Conservation (phyloP, 2,329 filamentous ascomycete genomes). For the Pseudogymnoascus verrucosus region DNA sequence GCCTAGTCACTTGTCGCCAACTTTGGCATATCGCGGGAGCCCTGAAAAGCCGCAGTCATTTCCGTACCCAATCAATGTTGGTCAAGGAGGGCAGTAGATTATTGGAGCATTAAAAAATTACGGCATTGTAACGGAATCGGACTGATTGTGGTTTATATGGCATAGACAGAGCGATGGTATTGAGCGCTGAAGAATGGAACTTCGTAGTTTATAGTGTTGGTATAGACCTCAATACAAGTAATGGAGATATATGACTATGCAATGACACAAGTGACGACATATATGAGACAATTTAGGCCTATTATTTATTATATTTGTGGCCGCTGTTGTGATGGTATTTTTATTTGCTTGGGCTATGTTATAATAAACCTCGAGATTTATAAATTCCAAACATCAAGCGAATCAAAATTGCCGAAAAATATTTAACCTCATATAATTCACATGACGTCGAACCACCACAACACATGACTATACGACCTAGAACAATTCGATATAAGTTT, state of each 20-base stretch:
- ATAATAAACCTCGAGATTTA: neutral
- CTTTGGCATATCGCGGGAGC: constrained; percentile 53
- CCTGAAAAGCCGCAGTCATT: constrained; percentile 42
- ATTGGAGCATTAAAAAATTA: neutral
- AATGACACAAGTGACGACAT: neutral
- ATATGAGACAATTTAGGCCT: neutral
- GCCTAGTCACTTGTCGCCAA: constrained; percentile 18
- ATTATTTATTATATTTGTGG: neutral
- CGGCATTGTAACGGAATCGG: neutral
- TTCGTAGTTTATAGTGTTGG: neutral
- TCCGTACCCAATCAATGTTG: constrained; percentile 20
- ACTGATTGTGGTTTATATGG: neutral
- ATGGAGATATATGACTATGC: neutral
- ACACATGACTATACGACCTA: neutral
- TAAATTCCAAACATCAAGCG: neutral
- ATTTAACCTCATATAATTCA: constrained; percentile 6
- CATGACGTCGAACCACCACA: constrained; percentile 9
- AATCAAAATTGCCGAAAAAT: constrained; percentile 9
- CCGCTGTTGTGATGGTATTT: neutral
- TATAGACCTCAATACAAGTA: constrained; percentile 4
- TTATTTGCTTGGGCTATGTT: neutral
- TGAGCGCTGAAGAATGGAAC: neutral
- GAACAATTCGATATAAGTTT: neutral
- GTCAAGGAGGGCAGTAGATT: constrained; percentile 14
- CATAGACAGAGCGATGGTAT: neutral